Conservation (phyloP, 1,284 basidiomycete species). For the Calocybe gambosa region DNA sequence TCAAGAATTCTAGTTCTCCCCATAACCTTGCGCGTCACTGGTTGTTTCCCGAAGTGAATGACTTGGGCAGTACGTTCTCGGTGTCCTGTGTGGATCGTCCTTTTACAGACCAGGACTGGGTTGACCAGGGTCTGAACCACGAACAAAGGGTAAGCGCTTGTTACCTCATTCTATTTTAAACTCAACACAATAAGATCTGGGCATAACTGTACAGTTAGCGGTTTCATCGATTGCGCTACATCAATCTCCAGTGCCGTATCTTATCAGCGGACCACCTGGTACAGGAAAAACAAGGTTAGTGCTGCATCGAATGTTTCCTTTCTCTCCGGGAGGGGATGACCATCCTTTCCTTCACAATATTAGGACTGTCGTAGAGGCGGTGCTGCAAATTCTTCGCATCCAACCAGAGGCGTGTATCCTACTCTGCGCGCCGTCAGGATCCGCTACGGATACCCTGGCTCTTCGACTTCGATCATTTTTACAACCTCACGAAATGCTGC, state of each 20-base stretch:
- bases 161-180: background rate
- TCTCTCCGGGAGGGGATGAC: no score
- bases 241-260: slow-evolving; percentile 35
- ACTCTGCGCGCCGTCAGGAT: slow-evolving; percentile 41
- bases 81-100: slow-evolving; percentile 11
- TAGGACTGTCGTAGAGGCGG: slow-evolving; percentile 39
- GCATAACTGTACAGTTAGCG: slow-evolving; percentile 25
- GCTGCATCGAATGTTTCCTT: background rate
- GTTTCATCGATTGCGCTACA: slow-evolving; percentile 34
- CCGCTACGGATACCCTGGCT: slow-evolving; percentile 40
- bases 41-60: slow-evolving; percentile 34
- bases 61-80: slow-evolving; percentile 21
- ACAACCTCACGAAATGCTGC: slow-evolving; percentile 34
- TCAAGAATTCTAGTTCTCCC: slow-evolving; percentile 13
- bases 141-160: slow-evolving; percentile 33
- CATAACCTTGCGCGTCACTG: slow-evolving; percentile 31
- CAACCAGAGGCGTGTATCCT: slow-evolving; percentile 39
- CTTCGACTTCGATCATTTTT: slow-evolving; percentile 31
- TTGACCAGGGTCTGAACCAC: slow-evolving; percentile 35
- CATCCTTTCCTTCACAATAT: background rate
- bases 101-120: slow-evolving; percentile 28
- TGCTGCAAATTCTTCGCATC: slow-evolving; percentile 37
- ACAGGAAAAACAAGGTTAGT: slow-evolving; percentile 41
- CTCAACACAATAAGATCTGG: slow-evolving; percentile 1
- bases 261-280: slow-evolving; percentile 41